Evolutionary conservation across 768 basidiomycete genomes (phyloP), one percentile per base, ranked within the genome.

Genomic region (Suillus spraguei): DNA sequence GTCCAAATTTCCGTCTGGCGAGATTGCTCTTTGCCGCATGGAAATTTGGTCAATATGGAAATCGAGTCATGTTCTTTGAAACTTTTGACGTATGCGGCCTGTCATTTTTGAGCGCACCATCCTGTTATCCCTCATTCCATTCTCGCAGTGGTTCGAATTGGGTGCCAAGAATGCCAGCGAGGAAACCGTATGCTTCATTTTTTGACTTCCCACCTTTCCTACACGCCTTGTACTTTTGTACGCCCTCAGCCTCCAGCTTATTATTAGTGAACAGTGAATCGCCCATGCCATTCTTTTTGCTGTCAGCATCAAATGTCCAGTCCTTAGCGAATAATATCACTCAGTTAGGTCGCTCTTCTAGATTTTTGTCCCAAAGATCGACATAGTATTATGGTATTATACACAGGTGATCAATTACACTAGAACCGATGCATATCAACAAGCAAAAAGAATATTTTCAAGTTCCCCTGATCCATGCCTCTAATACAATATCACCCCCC

Each of bases 91-190:
- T 8, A 42, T 1, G 58, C 63, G 10, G 42, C 77, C 17, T 61
- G 52, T 14, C 39, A 56, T 41, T 33, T 63, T 6, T 32, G 58
- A 70, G 38, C 20, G 22, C 20, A 2, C 32, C 59, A 32, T 44
- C 24, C 35, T 67, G 67, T 58, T 79, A 0, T 68, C 70, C 1
- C 47, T 76, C 24, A 66, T 76, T 2, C 69, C 76, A 1, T 72
- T 70, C 59, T 41, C 28, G 32, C 72, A 75, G 17, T 78, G 76
- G 77, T 59, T 74, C 33, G 54, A 61, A 11, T n/a, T n/a, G n/a
- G n/a, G n/a, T n/a, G n/a, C n/a, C n/a, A 35, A 54, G 10, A 33
- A 28, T 6, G 56, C 67, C 16, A 67, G 59, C 8, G 65, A 66
- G 17, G 68, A 70, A 32, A 69, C 71, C 44, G 59, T 72, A 9